Percentiles rank a stretch among this genome's conserved stretches.
phyloP scores from a whole-genome alignment of 225 moss, liverwort and hornwort genomes.

The Asterella californica region DNA sequence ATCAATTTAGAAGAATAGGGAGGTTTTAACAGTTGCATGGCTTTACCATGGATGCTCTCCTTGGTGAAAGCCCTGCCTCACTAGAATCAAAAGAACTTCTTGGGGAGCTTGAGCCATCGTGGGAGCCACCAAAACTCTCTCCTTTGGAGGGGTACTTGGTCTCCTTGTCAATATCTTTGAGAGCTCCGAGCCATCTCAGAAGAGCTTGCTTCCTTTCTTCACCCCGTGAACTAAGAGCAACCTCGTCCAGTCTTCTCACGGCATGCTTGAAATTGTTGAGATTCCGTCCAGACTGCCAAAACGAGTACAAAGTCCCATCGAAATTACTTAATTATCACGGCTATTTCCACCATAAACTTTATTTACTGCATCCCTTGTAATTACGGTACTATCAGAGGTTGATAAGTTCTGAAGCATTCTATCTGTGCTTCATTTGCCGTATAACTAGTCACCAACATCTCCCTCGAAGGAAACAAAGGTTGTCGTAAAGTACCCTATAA shows the following conservation, averaged over 20 bases:
- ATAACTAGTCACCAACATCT: not conserved
- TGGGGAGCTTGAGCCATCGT: slow-evolving; percentile 38
- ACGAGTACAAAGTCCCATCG: not conserved
- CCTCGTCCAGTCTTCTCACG: slow-evolving; percentile 51
- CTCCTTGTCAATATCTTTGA: slow-evolving; percentile 48
- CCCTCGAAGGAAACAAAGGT: not conserved
- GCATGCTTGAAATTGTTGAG: slow-evolving; percentile 56
- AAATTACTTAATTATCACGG: not conserved
- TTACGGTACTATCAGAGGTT: not conserved
- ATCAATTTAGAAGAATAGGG: not conserved
- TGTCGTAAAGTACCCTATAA: not conserved
- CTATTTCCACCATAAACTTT: not conserved
- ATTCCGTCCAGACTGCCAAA: slow-evolving; percentile 49
- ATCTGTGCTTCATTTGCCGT: not conserved
- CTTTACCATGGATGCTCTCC: slow-evolving; percentile 47
- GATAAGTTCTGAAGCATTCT: not conserved
- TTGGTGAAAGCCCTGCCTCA: slow-evolving; percentile 37
- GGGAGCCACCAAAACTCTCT: slow-evolving; percentile 13
- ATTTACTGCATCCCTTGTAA: not conserved
- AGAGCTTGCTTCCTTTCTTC: slow-evolving; percentile 50
- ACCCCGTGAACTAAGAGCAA: slow-evolving; percentile 47
- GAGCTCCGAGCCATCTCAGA: slow-evolving; percentile 51
- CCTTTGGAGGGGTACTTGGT: slow-evolving; percentile 13
- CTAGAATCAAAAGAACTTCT: slow-evolving; percentile 22
- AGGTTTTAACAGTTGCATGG: not conserved